Conservation (phyloP, 1,284 basidiomycete species). For the Neolentinus lepideus region DNA sequence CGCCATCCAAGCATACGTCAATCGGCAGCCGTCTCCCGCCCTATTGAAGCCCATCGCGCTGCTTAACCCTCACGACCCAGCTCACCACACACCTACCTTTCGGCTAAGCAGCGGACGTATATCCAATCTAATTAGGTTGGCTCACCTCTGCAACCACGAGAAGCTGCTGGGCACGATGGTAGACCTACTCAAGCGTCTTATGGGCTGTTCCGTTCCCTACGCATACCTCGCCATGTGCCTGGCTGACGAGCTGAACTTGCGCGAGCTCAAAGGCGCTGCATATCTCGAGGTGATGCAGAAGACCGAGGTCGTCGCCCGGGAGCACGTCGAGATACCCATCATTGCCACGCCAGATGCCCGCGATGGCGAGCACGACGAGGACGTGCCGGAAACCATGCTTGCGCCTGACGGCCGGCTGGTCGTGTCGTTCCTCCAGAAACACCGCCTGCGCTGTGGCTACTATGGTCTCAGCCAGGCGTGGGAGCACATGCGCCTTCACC, state of each 20-base stretch:
- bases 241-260: conserved; percentile 56
- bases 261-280: conserved; percentile 48
- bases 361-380: conserved; percentile 11
- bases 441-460: conserved; percentile 58
- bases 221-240: conserved; percentile 63
- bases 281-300: conserved; percentile 67
- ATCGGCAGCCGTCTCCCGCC: conserved; percentile 46
- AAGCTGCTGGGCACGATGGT: conserved; percentile 51
- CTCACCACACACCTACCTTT: conserved; percentile 6
- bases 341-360: conserved; percentile 6
- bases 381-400: conserved; percentile 23
- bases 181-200: conserved; percentile 45
- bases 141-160: conserved; percentile 55
- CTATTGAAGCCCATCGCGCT: conserved; percentile 21
- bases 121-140: conserved; percentile 51
- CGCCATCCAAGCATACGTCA: conserved; percentile 54
- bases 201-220: conserved; percentile 49
- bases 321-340: conserved; percentile 2
- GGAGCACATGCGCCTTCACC: conserved; percentile 49
- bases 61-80: conserved; percentile 7
- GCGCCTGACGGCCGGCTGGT: conserved; percentile 34
- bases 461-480: conserved; percentile 55
- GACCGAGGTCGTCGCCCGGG: conserved; percentile 34
- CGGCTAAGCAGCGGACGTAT: conserved; percentile 35
- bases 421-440: conserved; percentile 46